Percentiles rank a stretch among this genome's conserved stretches.
phyloP scores from a whole-genome alignment of 2,329 filamentous ascomycete species.

The Talaromyces sp. region DNA sequence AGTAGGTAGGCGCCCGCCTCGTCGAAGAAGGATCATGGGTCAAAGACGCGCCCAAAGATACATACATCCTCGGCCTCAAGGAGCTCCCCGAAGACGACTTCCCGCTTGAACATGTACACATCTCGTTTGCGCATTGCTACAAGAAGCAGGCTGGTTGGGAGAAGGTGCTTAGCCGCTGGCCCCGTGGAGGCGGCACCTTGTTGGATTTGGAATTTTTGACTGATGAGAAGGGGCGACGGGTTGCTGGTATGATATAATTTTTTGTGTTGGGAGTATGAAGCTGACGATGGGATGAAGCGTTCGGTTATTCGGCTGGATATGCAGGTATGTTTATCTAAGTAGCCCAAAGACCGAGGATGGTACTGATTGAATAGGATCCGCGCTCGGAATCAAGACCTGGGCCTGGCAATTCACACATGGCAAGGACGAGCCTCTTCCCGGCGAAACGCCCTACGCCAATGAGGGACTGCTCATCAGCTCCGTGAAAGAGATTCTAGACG shows the following conservation, averaged over 20 bases:
- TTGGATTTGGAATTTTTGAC: slow-evolving; percentile 85
- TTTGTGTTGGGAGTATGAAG: neutral
- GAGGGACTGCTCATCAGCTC: slow-evolving; percentile 70
- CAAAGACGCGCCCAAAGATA: slow-evolving; percentile 62
- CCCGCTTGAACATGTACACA: slow-evolving; percentile 69
- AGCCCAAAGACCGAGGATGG: neutral
- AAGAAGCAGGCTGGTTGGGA: slow-evolving; percentile 79
- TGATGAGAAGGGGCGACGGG: slow-evolving; percentile 65
- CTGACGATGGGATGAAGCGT: slow-evolving; percentile 30
- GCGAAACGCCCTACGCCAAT: slow-evolving; percentile 60
- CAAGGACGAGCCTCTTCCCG: slow-evolving; percentile 63
- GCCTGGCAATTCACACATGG: slow-evolving; percentile 75
- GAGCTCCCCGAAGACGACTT: slow-evolving; percentile 70
- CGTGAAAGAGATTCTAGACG: slow-evolving; percentile 68
- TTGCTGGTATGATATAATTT: slow-evolving; percentile 34
- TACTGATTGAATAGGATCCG: slow-evolving; percentile 51
- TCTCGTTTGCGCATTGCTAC: slow-evolving; percentile 73
- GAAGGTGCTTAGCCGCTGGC: slow-evolving; percentile 74
- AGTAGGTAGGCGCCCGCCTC: slow-evolving; percentile 61
- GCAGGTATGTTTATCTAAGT: slow-evolving; percentile 43
- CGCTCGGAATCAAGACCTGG: slow-evolving; percentile 77
- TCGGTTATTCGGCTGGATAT: slow-evolving; percentile 70
- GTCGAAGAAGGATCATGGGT: slow-evolving; percentile 66
- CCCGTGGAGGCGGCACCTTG: slow-evolving; percentile 71
- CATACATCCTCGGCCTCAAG: slow-evolving; percentile 75